Conservation (phyloP, 768 basidiomycete genomes). For the Boletellus emodensis region DNA sequence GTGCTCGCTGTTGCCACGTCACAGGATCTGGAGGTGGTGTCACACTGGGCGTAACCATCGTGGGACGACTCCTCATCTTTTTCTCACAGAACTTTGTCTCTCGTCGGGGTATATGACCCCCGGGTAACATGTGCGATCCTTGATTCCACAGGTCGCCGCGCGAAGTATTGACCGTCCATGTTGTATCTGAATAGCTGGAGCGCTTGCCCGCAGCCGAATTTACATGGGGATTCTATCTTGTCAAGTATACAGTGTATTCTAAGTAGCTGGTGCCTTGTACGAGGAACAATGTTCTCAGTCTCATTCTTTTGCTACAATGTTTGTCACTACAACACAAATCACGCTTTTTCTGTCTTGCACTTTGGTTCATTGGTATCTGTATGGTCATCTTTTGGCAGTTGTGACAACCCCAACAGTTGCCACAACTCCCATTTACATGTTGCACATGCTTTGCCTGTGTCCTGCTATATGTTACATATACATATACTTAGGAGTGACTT, state of each 20-base stretch:
- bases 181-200: not conserved
- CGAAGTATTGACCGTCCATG: not conserved
- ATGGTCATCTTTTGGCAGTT: too few species aligned
- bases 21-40: slow-evolving; percentile 72
- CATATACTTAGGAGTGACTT: too few species aligned
- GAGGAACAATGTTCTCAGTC: not conserved
- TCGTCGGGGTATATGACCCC: slow-evolving; percentile 23
- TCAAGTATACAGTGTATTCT: not conserved
- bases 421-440: too few species aligned
- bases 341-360: not conserved
- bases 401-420: too few species aligned
- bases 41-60: too few species aligned
- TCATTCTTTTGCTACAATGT: not conserved
- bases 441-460: too few species aligned
- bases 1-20: slow-evolving; percentile 76
- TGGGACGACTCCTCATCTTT: not conserved
- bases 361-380: too few species aligned
- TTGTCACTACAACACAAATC: not conserved
- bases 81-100: slow-evolving; percentile 27
- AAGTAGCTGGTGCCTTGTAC: not conserved
- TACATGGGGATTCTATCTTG: not conserved
- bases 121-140: not conserved
- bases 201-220: not conserved
- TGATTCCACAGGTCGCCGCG: not conserved
- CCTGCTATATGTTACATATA: too few species aligned